Evolutionary conservation across 495 filamentous ascomycete species (phyloP).

Genomic region (Jackrogersella minutella): DNA sequence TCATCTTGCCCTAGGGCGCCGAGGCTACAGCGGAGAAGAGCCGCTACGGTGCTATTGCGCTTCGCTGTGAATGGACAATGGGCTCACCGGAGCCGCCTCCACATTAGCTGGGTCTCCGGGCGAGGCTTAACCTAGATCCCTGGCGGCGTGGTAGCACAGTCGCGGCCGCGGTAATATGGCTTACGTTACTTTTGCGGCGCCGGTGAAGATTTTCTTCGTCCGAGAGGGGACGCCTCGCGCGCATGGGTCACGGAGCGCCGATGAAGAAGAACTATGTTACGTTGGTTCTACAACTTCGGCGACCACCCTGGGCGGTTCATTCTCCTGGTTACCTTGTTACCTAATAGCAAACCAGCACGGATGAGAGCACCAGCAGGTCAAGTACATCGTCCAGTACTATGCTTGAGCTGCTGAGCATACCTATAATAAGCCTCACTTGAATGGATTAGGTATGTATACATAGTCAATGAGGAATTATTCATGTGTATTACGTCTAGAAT

Average conservation of each 20-base stretch:
- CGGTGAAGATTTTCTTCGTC: slow-evolving; percentile 9
- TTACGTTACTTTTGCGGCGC: slow-evolving; percentile 29
- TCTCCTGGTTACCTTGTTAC: background rate
- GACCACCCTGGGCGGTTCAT: background rate
- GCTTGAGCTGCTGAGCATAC: no score
- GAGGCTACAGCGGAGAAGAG: slow-evolving; percentile 23
- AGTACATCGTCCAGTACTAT: background rate
- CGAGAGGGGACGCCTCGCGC: background rate
- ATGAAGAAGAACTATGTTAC: slow-evolving; percentile 29
- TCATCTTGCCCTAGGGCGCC: slow-evolving; percentile 12
- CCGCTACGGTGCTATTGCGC: background rate
- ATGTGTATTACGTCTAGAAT: background rate
- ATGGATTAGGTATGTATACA: slow-evolving; percentile 7
- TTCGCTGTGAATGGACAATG: background rate
- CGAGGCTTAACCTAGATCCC: slow-evolving; percentile 24
- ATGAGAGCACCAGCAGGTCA: background rate
- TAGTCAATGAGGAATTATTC: no score
- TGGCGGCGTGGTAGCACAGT: slow-evolving; percentile 7
- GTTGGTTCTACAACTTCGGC: slow-evolving; percentile 16
- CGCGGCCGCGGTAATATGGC: slow-evolving; percentile 17
- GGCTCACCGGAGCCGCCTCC: background rate
- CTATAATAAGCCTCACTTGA: slow-evolving; percentile 2
- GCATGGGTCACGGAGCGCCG: slow-evolving; percentile 16
- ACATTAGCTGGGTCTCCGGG: slow-evolving; percentile 10
- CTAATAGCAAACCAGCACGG: background rate